These are phyloP conservation scores for Wickerhamomyces bisporus DNA, from an alignment of 805 yeast genomes.

Conservation along the genomic window DNA sequence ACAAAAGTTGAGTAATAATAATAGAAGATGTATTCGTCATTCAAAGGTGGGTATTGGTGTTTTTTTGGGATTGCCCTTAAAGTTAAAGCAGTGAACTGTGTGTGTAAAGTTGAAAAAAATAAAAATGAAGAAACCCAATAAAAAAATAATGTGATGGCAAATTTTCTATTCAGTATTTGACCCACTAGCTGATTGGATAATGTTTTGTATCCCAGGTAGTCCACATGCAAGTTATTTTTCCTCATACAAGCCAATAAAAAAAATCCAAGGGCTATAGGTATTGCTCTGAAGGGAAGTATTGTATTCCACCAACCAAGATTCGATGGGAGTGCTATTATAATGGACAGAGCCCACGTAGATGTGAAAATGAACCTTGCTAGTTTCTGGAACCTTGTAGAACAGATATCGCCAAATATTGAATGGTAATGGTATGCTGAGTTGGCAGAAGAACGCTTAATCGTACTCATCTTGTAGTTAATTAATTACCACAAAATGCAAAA, in stretches of 20 bases:
- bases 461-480: neutral
- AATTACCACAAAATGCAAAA: too few species aligned
- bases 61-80: conserved; percentile 28
- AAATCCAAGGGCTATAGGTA: conserved; percentile 25
- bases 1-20: conserved; percentile 41
- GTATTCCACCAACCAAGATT: conserved; percentile 21
- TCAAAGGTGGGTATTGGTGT: conserved; percentile 36
- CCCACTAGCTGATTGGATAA: conserved; percentile 22
- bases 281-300: conserved; percentile 24
- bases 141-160: conserved; percentile 14
- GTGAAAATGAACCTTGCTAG: conserved; percentile 31
- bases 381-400: conserved; percentile 35
- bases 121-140: conserved; percentile 21
- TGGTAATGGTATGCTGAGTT: conserved; percentile 28
- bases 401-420: conserved; percentile 34
- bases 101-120: conserved; percentile 21
- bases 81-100: conserved; percentile 17
- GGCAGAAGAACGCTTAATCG: neutral
- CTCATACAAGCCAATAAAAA: conserved; percentile 33
- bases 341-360: conserved; percentile 23
- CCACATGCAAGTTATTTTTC: conserved; percentile 36
- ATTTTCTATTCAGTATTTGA: conserved; percentile 21
- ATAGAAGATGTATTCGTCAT: conserved; percentile 41
- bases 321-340: conserved; percentile 21
- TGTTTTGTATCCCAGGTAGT: conserved; percentile 29